These are phyloP conservation scores for Daldinia bambusicola DNA, from an alignment of 495 filamentous ascomycete species.

Conservation along the genomic window DNA sequence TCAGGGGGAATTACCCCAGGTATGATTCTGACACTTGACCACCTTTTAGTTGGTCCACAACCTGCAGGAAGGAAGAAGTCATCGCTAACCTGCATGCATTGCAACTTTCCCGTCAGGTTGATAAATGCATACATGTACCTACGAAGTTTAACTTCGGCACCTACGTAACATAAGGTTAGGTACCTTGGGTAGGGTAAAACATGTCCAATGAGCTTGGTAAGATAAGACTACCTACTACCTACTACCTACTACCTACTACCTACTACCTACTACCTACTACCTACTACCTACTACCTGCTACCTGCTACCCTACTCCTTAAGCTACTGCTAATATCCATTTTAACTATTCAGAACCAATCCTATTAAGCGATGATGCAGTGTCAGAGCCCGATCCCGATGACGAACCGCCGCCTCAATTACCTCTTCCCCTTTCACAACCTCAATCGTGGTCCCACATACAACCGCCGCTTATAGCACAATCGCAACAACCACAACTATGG, in stretches of 20 bases:
- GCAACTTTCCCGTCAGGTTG: background rate
- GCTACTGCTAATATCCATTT: background rate
- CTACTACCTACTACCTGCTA: background rate
- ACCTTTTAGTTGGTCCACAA: background rate
- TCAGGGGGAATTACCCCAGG: conserved; percentile 1
- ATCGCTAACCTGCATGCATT: background rate
- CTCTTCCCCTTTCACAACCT: background rate
- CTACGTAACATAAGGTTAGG: background rate
- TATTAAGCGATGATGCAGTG: background rate
- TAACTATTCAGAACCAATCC: background rate
- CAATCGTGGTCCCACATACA: background rate
- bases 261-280: background rate
- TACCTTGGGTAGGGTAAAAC: background rate
- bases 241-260: too few relatives aligned
- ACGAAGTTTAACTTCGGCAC: background rate
- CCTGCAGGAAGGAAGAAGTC: background rate
- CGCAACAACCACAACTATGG: too few relatives aligned
- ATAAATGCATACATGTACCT: background rate
- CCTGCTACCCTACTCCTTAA: too few relatives aligned
- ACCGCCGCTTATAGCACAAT: background rate
- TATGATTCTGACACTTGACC: background rate
- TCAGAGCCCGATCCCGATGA: background rate
- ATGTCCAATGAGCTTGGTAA: conserved; percentile 1
- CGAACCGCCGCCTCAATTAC: background rate
- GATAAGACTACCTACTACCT: background rate